Evolutionary conservation across 1,284 basidiomycete species (phyloP).

Genomic region (Cutaneotrichosporon sp.): DNA sequence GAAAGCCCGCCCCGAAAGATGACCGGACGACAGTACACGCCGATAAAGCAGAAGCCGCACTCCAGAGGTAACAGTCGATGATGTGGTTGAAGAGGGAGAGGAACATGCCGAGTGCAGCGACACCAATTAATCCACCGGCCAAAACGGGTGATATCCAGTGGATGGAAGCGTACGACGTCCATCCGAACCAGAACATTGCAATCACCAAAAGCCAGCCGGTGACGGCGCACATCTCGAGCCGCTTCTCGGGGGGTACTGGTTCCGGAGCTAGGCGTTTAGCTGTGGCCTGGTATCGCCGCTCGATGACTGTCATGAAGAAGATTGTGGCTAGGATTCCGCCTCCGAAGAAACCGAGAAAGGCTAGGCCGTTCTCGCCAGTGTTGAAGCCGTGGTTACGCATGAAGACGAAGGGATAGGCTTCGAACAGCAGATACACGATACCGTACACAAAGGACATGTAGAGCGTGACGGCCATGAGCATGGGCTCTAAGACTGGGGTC

Average conservation of each 20-base stretch:
- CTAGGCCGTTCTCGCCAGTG: conserved; percentile 54
- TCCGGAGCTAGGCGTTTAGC: conserved; percentile 32
- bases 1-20: conserved; percentile 55
- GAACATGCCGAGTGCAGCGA: conserved; percentile 60
- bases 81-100: conserved; percentile 56
- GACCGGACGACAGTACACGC: conserved; percentile 57
- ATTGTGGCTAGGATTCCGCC: conserved; percentile 48
- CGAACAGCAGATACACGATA: conserved; percentile 48
- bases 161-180: conserved; percentile 54
- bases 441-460: conserved; percentile 60
- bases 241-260: conserved; percentile 38
- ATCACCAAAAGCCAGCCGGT: conserved; percentile 53
- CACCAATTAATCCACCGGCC: conserved; percentile 54
- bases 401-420: conserved; percentile 56
- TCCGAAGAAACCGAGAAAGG: conserved; percentile 56
- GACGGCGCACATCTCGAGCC: conserved; percentile 47
- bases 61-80: conserved; percentile 58
- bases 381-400: conserved; percentile 55
- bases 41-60: conserved; percentile 57
- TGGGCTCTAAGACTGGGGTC: conserved; percentile 64
- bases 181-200: conserved; percentile 55
- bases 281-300: conserved; percentile 36
- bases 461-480: conserved; percentile 67
- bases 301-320: conserved; percentile 34
- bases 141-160: conserved; percentile 55